Evolutionary conservation across 1,284 basidiomycete genomes (phyloP).

Genomic region (Peniophora sp.): DNA sequence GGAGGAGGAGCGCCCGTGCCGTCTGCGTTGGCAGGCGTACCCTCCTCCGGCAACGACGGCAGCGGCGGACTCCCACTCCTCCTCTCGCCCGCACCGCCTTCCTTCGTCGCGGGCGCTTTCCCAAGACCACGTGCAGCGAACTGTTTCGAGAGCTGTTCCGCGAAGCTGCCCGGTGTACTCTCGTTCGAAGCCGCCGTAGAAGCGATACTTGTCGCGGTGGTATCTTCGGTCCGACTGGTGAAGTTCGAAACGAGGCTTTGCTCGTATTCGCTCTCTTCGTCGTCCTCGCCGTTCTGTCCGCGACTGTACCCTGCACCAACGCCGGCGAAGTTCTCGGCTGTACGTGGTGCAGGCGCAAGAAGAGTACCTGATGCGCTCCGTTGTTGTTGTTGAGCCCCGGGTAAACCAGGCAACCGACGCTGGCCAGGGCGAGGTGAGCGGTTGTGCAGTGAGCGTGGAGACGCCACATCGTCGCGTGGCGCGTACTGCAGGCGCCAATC

Average conservation of each 20-base stretch:
- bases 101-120: background rate
- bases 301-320: conserved; percentile 11
- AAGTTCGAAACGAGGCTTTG: conserved; percentile 43
- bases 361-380: conserved; percentile 18
- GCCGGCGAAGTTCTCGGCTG: conserved; percentile 19
- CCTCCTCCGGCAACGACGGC: conserved; percentile 31
- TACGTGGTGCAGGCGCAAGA: conserved; percentile 33
- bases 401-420: conserved; percentile 19
- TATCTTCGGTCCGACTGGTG: conserved; percentile 43
- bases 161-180: conserved; percentile 38
- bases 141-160: conserved; percentile 54
- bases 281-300: conserved; percentile 23
- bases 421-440: conserved; percentile 49
- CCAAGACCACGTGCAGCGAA: conserved; percentile 25
- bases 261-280: conserved; percentile 48
- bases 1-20: conserved; percentile 13
- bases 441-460: conserved; percentile 59
- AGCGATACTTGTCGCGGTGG: conserved; percentile 39
- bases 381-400: background rate
- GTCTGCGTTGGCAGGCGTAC: conserved; percentile 8
- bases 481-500: conserved; percentile 39
- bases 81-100: background rate
- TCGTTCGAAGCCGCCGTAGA: conserved; percentile 20
- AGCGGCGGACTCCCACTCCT: conserved; percentile 16
- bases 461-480: conserved; percentile 42